Conservation (phyloP, 2,329 filamentous ascomycete genomes). For the Akanthomyces dipterigenus region DNA sequence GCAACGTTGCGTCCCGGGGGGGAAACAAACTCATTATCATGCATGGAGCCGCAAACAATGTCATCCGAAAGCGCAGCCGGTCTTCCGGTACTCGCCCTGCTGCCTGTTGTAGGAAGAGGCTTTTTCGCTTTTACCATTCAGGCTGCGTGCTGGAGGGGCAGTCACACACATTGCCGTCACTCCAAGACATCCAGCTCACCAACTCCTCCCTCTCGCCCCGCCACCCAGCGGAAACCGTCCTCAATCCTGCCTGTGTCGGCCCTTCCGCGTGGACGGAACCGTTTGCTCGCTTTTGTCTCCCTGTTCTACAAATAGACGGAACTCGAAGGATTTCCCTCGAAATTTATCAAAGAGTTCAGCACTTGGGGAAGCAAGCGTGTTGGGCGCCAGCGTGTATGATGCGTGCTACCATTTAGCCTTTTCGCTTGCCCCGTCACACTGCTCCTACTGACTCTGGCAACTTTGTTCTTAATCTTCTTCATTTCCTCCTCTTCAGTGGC, state of each 20-base stretch:
- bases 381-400: background rate
- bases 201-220: background rate
- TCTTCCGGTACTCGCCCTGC: background rate
- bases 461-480: background rate
- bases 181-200: slow-evolving; percentile 1
- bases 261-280: too few species aligned
- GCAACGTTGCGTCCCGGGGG: too few species aligned
- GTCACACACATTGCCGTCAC: background rate
- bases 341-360: background rate
- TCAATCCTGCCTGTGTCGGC: background rate
- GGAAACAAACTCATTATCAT: background rate
- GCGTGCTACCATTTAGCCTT: background rate
- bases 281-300: too few species aligned
- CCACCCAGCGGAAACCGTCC: background rate
- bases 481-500: background rate
- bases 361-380: background rate
- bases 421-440: background rate
- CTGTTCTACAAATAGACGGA: background rate
- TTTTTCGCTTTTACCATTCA: background rate
- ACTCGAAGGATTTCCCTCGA: background rate
- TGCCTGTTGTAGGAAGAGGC: background rate
- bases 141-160: background rate
- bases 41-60: slow-evolving; percentile 1
- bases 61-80: background rate
- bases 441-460: background rate